Conservation (phyloP, 257 asterid species). For the Solanum virginianum region DNA sequence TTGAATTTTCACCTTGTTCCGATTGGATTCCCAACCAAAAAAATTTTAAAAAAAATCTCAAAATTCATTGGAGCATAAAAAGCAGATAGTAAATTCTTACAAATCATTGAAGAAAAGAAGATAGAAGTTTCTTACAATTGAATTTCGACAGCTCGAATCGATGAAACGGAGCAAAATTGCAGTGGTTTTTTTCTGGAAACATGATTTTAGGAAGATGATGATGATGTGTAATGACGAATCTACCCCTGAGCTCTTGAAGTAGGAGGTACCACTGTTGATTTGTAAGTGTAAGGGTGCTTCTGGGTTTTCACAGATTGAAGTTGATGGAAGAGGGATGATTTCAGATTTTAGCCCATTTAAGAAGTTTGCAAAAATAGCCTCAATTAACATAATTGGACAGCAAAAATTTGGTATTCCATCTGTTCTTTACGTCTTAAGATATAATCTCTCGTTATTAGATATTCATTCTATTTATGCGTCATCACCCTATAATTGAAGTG, state of each 20-base stretch:
- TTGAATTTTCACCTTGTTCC: background rate
- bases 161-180: background rate
- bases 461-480: background rate
- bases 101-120: background rate
- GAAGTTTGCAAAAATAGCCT: background rate
- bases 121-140: background rate
- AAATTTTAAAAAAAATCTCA: background rate
- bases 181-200: background rate
- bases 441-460: background rate
- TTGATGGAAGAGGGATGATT: background rate
- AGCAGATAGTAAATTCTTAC: background rate
- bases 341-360: background rate
- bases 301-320: background rate
- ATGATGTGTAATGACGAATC: background rate
- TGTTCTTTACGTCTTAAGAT: background rate
- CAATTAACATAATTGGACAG: too few species aligned
- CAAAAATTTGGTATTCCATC: background rate
- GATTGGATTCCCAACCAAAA: background rate
- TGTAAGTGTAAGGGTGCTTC: background rate
- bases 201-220: background rate
- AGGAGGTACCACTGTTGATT: background rate
- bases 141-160: background rate
- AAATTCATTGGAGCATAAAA: background rate
- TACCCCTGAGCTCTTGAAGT: background rate
- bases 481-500: background rate